These are phyloP conservation scores for Esteya vermicola DNA, from an alignment of 2,329 filamentous ascomycete species.

Conservation along the genomic window DNA sequence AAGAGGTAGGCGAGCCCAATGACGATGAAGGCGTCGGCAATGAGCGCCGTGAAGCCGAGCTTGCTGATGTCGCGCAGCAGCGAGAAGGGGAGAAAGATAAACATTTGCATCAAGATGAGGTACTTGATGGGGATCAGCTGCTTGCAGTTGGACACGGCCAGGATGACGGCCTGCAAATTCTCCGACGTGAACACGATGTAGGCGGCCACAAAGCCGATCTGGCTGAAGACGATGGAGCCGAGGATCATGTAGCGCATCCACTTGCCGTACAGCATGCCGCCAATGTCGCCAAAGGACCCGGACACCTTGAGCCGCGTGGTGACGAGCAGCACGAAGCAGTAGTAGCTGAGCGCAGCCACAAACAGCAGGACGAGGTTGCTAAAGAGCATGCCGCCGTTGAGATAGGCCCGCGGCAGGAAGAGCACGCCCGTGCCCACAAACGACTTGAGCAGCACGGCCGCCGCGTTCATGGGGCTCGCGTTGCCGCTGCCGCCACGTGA, in stretches of 20 bases:
- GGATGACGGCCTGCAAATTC: constrained; percentile 87
- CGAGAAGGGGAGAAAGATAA: constrained; percentile 88
- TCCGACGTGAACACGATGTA: constrained; percentile 96
- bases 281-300: constrained; percentile 96
- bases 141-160: constrained; percentile 79
- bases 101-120: constrained; percentile 87
- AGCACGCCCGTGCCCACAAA: constrained; percentile 95
- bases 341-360: constrained; percentile 81
- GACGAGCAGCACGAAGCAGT: constrained; percentile 91
- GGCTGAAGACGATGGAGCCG: constrained; percentile 82
- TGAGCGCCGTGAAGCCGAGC: constrained; percentile 83
- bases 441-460: constrained; percentile 81
- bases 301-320: constrained; percentile 72
- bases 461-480: constrained; percentile 65
- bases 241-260: constrained; percentile 84
- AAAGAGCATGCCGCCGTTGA: constrained; percentile 96
- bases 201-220: constrained; percentile 86
- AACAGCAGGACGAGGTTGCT: constrained; percentile 80
- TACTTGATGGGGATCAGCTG: constrained; percentile 74
- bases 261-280: constrained; percentile 77
- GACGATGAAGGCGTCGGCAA: constrained; percentile 90
- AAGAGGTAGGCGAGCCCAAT: constrained; percentile 87
- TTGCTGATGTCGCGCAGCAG: constrained; percentile 94
- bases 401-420: constrained; percentile 81
- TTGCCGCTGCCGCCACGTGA: constrained; percentile 59